These are phyloP conservation scores for Juncus inflexus DNA, from an alignment of 176 grass and related monocot species.

Conservation along the genomic window DNA sequence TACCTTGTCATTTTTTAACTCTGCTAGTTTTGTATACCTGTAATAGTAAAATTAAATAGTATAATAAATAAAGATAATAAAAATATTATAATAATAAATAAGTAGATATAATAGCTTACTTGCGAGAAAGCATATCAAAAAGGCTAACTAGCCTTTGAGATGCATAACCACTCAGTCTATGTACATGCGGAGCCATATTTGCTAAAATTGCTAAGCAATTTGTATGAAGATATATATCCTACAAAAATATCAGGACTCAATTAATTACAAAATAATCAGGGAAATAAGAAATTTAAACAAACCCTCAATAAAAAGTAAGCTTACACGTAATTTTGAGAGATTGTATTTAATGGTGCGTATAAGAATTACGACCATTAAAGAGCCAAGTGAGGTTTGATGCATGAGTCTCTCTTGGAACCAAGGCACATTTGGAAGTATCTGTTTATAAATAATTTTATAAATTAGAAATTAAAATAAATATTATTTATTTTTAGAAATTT, in stretches of 20 bases:
- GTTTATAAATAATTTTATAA: constrained; percentile 24
- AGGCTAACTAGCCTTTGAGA: constrained; percentile 99
- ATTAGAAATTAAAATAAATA: neutral
- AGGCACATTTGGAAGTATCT: constrained; percentile 83
- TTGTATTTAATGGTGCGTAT: constrained; percentile 98
- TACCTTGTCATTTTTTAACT: constrained; percentile 84
- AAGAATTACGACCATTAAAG: constrained; percentile 92
- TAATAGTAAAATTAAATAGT: constrained; percentile 3
- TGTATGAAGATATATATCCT: constrained; percentile 99
- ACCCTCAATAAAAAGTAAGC: constrained; percentile 22
- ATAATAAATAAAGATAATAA: neutral
- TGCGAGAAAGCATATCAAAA: constrained; percentile 99
- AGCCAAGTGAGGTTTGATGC: constrained; percentile 87
- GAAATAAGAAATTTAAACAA: constrained; percentile 13
- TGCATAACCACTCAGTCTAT: constrained; percentile 91
- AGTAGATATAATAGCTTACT: constrained; percentile 47
- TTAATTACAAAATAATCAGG: neutral
- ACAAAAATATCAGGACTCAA: constrained; percentile 30
- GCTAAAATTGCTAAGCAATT: constrained; percentile 97
- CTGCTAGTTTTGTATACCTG: constrained; percentile 98
- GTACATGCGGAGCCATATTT: constrained; percentile 96
- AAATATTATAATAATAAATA: constrained; percentile 24
- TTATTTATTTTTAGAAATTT: constrained; percentile 22
- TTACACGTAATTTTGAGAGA: constrained; percentile 90
- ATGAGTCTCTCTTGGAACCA: constrained; percentile 98